These are phyloP conservation scores for Jaenimonas drosophilae DNA, from an alignment of 208 protist species.

Conservation along the genomic window DNA sequence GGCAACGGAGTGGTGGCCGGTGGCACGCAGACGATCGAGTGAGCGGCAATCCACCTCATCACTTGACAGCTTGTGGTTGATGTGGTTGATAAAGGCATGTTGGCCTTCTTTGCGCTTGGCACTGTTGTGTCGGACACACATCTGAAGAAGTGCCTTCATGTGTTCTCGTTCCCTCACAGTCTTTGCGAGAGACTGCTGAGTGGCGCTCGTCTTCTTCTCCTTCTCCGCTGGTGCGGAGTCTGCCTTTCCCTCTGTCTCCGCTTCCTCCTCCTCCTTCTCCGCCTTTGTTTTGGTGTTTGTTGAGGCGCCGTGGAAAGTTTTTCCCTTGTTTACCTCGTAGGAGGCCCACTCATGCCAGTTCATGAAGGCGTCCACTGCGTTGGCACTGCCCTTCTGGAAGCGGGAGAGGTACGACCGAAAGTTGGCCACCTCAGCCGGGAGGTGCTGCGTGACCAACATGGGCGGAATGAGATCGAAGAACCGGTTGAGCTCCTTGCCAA, in stretches of 20 bases:
- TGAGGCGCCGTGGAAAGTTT: conserved; percentile 9
- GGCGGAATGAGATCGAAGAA: conserved; percentile 70
- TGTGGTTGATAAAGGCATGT: conserved; percentile 76
- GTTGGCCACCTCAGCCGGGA: conserved; percentile 41
- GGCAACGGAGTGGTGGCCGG: conserved; percentile 66
- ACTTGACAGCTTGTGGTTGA: conserved; percentile 41
- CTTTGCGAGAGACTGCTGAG: conserved; percentile 50
- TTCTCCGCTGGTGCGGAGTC: background rate
- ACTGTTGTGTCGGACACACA: conserved; percentile 80
- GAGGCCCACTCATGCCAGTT: conserved; percentile 82
- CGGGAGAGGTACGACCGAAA: conserved; percentile 65
- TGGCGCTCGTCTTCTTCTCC: conserved; percentile 23
- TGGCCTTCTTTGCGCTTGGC: conserved; percentile 63
- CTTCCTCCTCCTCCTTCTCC: conserved; percentile 3
- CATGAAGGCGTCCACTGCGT: conserved; percentile 44
- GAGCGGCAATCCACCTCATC: conserved; percentile 56
- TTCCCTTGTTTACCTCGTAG: conserved; percentile 54
- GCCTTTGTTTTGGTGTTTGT: conserved; percentile 2
- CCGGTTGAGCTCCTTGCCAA: conserved; percentile 41
- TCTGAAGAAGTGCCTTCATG: conserved; percentile 69
- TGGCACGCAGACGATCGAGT: conserved; percentile 51
- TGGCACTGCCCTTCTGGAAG: conserved; percentile 51
- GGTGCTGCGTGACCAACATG: conserved; percentile 66
- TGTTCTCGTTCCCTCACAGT: conserved; percentile 69
- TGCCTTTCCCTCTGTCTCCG: background rate